phyloP scores from a whole-genome alignment of 805 yeast genomes.

The Metschnikowia henanensis region DNA sequence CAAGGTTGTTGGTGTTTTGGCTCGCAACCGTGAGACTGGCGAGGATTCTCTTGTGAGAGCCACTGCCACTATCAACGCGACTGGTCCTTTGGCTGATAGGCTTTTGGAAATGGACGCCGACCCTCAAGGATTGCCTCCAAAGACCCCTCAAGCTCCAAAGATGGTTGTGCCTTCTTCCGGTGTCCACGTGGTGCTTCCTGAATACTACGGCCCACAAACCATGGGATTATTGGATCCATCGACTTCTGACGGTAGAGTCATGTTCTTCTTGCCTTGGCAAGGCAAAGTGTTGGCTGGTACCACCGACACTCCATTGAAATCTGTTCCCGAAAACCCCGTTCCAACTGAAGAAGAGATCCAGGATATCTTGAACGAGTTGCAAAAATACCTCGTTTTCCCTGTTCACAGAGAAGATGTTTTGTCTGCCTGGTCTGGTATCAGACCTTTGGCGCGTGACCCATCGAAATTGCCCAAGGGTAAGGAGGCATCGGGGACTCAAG shows the following conservation, averaged over 20 bases:
- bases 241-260: constrained; percentile 93
- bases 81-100: constrained; percentile 90
- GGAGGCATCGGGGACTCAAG: constrained; percentile 64
- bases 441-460: constrained; percentile 92
- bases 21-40: constrained; percentile 69
- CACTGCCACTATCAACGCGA: constrained; percentile 82
- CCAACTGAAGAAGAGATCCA: constrained; percentile 88
- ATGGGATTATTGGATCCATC: constrained; percentile 91
- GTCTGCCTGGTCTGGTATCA: constrained; percentile 96
- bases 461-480: constrained; percentile 47
- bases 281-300: constrained; percentile 96
- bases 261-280: constrained; percentile 98
- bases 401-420: constrained; percentile 88
- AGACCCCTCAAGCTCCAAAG: constrained; percentile 50
- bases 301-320: constrained; percentile 82
- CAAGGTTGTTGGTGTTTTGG: constrained; percentile 73
- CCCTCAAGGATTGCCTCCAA: constrained; percentile 63
- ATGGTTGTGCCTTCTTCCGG: constrained; percentile 96
- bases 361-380: constrained; percentile 84
- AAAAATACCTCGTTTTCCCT: constrained; percentile 85
- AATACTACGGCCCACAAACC: constrained; percentile 83
- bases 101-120: constrained; percentile 84
- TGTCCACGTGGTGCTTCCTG: constrained; percentile 90
- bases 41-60: constrained; percentile 61
- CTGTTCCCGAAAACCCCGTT: constrained; percentile 71